Base-by-base conservation (phyloP, 1,284 basidiomycete genomes). In the Cryptococcus sp. region DNA sequence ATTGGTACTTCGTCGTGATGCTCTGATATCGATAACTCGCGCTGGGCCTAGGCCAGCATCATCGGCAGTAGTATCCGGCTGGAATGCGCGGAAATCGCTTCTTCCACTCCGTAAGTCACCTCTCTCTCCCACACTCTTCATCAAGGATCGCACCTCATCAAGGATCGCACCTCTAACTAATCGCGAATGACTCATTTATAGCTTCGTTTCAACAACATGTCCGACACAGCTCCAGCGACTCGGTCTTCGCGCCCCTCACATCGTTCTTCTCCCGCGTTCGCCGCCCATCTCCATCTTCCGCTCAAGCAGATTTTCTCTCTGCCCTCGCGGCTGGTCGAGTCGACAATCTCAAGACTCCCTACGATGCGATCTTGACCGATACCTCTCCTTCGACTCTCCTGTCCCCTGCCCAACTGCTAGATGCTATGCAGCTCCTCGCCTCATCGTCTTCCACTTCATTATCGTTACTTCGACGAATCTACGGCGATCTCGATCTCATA, bases 391-490 rank as follows among this genome's bases (percentile, higher is more conserved):
- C 47, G 7, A n/a, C 38, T 6, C 27, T 44, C 19, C 20, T 62
- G 7, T 54, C 61, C 13, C 16, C 19, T 6, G 50, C 47, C 13
- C 20, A 54, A 17, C 16, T 59, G 13, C 15, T 50, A 7, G 22
- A 20, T 5, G 57, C 57, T 3, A 44, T 62, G 44, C 10, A 20
- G 19, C 17, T 45, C 15, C 27, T 62, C 31, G 31, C 54, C 1
- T 25, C 39, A 16, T 38, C 56, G 3, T 27, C 22, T 17, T 52
- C 55, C 2, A 38, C n/a, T 3, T 54, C 57, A 3, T 27, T 62
- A 6, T 19, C 31, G 19, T 48, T 67, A 17, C 57, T 65, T n/a
- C 48, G 56, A 23, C 47, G 56, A 40, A 56, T 68, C 8, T 64
- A 57, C 41, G 54, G 39, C 17, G 66, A 68, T 50, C 35, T 60